phyloP scores from a whole-genome alignment of 2,329 filamentous ascomycete genomes.

The Calonectria montana region DNA sequence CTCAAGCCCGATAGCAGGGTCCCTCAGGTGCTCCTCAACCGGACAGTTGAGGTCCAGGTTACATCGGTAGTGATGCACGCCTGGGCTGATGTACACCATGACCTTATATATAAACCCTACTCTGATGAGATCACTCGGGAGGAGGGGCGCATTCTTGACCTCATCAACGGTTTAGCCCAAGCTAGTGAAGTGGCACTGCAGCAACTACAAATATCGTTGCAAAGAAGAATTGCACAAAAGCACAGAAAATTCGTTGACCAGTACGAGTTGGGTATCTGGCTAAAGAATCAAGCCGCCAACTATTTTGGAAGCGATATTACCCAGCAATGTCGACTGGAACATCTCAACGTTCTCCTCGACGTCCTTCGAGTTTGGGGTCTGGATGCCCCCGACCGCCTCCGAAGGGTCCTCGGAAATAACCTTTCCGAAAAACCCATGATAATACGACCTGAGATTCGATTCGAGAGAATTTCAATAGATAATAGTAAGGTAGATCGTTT shows the following conservation, averaged over 20 bases:
- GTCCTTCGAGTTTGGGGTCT: background rate
- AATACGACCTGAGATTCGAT: background rate
- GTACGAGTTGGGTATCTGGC: background rate
- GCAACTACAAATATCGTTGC: background rate
- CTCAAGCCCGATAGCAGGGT: background rate
- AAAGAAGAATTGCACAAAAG: background rate
- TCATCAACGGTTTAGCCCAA: background rate
- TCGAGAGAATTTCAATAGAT: background rate
- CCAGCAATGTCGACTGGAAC: background rate
- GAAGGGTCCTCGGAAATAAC: background rate
- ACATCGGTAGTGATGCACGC: background rate
- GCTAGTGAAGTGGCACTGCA: background rate
- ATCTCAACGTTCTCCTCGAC: background rate
- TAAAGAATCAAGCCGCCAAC: background rate
- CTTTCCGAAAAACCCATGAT: background rate
- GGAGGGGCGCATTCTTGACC: background rate
- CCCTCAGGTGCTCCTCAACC: background rate
- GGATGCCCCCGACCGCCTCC: background rate
- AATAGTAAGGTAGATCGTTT: background rate
- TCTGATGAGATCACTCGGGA: background rate
- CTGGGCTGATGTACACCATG: background rate
- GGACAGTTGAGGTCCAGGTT: background rate
- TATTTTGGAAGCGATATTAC: background rate
- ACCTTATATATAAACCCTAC: background rate
- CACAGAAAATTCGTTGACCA: background rate